These are phyloP conservation scores for Diaporthe capsici DNA, from an alignment of 2,329 filamentous ascomycete species.

Conservation along the genomic window DNA sequence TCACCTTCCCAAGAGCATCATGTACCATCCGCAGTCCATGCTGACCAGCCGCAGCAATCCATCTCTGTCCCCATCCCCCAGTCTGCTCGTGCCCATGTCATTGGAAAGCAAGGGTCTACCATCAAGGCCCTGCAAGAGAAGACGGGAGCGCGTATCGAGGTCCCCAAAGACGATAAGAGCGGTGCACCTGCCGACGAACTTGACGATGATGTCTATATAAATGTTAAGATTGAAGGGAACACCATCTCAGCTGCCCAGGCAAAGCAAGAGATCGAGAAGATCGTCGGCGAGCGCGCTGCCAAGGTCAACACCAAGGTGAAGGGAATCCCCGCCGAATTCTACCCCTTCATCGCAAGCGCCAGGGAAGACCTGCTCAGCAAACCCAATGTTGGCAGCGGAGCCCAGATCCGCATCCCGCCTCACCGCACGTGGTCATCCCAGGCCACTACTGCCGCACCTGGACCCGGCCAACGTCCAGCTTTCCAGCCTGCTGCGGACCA, in stretches of 20 bases:
- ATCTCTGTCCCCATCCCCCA: constrained; percentile 85
- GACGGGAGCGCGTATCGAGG: constrained; percentile 90
- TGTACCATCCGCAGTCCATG: neutral
- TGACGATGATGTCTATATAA: constrained; percentile 85
- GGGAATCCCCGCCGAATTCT: constrained; percentile 91
- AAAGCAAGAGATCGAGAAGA: constrained; percentile 85
- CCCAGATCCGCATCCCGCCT: constrained; percentile 86
- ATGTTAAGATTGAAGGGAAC: constrained; percentile 93
- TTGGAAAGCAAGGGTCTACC: constrained; percentile 90
- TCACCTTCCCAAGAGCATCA: neutral
- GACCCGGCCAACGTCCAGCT: constrained; percentile 74
- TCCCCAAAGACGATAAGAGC: constrained; percentile 83
- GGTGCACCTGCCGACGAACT: constrained; percentile 72
- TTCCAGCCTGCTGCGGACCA: constrained; percentile 83
- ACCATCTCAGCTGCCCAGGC: constrained; percentile 88
- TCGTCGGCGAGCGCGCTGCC: constrained; percentile 87
- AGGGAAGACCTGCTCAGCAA: constrained; percentile 77
- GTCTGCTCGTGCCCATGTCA: constrained; percentile 89
- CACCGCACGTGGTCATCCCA: constrained; percentile 83
- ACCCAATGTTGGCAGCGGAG: constrained; percentile 80
- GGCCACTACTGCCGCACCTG: constrained; percentile 74
- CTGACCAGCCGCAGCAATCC: constrained; percentile 55
- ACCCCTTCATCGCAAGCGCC: constrained; percentile 91
- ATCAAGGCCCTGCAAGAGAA: constrained; percentile 92
- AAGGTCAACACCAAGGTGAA: constrained; percentile 86